phyloP scores from a whole-genome alignment of 352 stramenopile species.

The Globisporangium okanoganense region DNA sequence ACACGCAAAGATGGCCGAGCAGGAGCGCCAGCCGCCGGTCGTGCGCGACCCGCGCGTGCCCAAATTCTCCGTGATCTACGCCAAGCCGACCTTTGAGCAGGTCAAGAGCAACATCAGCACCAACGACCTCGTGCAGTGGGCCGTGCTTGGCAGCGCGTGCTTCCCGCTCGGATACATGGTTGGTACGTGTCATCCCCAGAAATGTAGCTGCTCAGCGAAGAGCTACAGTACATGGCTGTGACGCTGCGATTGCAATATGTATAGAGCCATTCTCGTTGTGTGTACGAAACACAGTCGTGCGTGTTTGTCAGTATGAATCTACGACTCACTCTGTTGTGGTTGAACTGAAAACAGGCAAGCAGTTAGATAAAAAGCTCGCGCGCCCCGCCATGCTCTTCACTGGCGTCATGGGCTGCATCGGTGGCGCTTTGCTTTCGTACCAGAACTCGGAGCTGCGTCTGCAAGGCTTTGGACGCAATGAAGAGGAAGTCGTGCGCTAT shows the following conservation, averaged over 20 bases:
- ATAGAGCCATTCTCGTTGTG: not conserved
- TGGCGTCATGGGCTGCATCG: constrained; percentile 59
- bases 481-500: constrained; percentile 65
- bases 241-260: not conserved
- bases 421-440: constrained; percentile 58
- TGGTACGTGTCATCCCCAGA: constrained; percentile 25
- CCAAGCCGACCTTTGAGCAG: constrained; percentile 55
- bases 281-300: not conserved
- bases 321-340: not conserved
- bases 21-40: constrained; percentile 34
- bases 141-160: constrained; percentile 33
- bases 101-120: constrained; percentile 51
- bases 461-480: constrained; percentile 72
- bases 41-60: constrained; percentile 59
- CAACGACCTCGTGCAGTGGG: constrained; percentile 43
- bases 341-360: constrained; percentile 26
- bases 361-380: constrained; percentile 59
- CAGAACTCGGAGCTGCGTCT: constrained; percentile 80
- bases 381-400: constrained; percentile 74
- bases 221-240: too few relatives aligned
- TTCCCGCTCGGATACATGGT: constrained; percentile 76
- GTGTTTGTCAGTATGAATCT: not conserved
- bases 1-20: not conserved
- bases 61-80: constrained; percentile 65
- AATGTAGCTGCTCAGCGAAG: not conserved